Evolutionary conservation across 2,329 filamentous ascomycete genomes (phyloP).

Genomic region (Dactylonectria estremocensis): DNA sequence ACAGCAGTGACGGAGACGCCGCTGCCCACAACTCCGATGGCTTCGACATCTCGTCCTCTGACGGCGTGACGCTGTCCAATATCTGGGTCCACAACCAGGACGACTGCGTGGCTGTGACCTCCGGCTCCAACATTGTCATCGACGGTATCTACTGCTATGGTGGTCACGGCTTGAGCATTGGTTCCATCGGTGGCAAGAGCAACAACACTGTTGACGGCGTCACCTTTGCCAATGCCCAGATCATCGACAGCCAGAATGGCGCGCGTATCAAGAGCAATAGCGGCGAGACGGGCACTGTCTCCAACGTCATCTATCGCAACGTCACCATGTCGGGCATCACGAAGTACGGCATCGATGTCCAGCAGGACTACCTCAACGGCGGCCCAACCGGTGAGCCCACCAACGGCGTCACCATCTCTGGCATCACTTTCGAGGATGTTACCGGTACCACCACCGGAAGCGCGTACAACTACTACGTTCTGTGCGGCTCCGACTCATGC

Average conservation of each 20-base stretch:
- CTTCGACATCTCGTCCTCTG: slow-evolving; percentile 67
- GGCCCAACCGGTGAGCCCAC: slow-evolving; percentile 58
- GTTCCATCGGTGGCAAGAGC: slow-evolving; percentile 60
- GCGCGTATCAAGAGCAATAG: slow-evolving; percentile 64
- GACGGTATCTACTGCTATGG: slow-evolving; percentile 58
- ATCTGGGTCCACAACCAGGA: slow-evolving; percentile 71
- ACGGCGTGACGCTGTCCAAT: slow-evolving; percentile 63
- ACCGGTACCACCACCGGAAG: slow-evolving; percentile 47
- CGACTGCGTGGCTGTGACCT: slow-evolving; percentile 71
- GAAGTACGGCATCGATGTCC: slow-evolving; percentile 54
- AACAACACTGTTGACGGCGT: slow-evolving; percentile 68
- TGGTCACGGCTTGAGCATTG: slow-evolving; percentile 58
- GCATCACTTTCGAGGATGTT: slow-evolving; percentile 58
- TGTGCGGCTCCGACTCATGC: slow-evolving; percentile 61
- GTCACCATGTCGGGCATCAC: slow-evolving; percentile 57
- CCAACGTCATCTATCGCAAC: slow-evolving; percentile 57
- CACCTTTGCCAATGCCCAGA: slow-evolving; percentile 61
- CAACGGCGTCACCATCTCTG: slow-evolving; percentile 64
- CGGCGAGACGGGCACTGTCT: slow-evolving; percentile 59
- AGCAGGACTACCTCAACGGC: slow-evolving; percentile 62
- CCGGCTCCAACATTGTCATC: slow-evolving; percentile 61
- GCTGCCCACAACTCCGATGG: slow-evolving; percentile 67
- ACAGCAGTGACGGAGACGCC: slow-evolving; percentile 29
- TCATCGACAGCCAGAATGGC: slow-evolving; percentile 66
- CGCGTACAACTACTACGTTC: slow-evolving; percentile 64